Evolutionary conservation across 805 yeast genomes (phyloP).

Genomic region (Saccharomycopsis sp.): DNA sequence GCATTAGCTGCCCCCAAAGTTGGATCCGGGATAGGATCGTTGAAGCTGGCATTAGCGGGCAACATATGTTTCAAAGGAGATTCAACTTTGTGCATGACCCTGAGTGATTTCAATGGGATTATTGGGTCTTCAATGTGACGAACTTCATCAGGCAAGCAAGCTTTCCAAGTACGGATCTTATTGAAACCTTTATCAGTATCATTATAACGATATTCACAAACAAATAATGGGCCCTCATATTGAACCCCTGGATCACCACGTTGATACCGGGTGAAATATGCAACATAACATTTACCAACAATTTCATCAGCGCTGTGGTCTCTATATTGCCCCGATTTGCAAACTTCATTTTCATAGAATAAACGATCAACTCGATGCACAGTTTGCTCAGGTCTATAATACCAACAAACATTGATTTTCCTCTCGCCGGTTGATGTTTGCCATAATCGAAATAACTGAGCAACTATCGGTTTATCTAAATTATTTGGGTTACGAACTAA

Average conservation of each 20-base stretch:
- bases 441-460: slow-evolving; percentile 93
- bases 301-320: slow-evolving; percentile 88
- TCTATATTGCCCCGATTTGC: slow-evolving; percentile 93
- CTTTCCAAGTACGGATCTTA: slow-evolving; percentile 96
- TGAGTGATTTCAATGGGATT: slow-evolving; percentile 59
- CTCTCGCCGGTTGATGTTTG: slow-evolving; percentile 69
- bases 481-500: slow-evolving; percentile 83
- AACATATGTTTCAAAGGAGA: slow-evolving; percentile 79
- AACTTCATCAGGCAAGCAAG: slow-evolving; percentile 95
- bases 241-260: slow-evolving; percentile 88
- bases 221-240: slow-evolving; percentile 75
- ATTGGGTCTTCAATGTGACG: slow-evolving; percentile 78
- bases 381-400: slow-evolving; percentile 95
- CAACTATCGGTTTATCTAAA: slow-evolving; percentile 82
- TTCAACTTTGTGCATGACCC: slow-evolving; percentile 65
- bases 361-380: slow-evolving; percentile 86
- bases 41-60: slow-evolving; percentile 63
- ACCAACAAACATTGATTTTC: slow-evolving; percentile 96
- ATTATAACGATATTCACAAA: slow-evolving; percentile 92
- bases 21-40: slow-evolving; percentile 78
- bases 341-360: slow-evolving; percentile 90
- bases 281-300: slow-evolving; percentile 89
- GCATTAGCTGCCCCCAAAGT: slow-evolving; percentile 75
- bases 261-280: slow-evolving; percentile 88
- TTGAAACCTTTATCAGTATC: slow-evolving; percentile 87